Evolutionary conservation across 345 rosid genomes (phyloP).

Genomic region (Microcos paniculata): DNA sequence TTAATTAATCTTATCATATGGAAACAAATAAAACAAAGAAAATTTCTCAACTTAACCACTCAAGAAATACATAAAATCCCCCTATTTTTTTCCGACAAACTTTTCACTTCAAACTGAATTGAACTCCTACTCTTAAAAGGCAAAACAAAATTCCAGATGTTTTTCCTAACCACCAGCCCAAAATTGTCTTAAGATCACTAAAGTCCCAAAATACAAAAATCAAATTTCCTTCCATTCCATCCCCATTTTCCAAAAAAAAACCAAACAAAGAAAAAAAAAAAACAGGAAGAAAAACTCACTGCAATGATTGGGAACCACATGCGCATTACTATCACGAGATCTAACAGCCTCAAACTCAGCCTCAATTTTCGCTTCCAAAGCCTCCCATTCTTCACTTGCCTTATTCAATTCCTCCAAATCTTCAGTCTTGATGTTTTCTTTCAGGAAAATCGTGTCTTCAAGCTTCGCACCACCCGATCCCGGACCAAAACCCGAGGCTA

Average conservation of each 20-base stretch:
- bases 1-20: neutral
- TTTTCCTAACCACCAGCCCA: neutral
- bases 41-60: neutral
- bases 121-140: neutral
- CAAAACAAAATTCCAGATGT: neutral
- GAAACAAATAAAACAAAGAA: neutral
- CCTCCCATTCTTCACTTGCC: conserved; percentile 66
- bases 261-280: neutral
- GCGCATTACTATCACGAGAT: conserved; percentile 72
- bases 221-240: neutral
- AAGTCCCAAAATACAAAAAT: neutral
- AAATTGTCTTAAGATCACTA: neutral
- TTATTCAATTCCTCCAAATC: conserved; percentile 43
- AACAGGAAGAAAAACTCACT: conserved; percentile 51
- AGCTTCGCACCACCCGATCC: conserved; percentile 26
- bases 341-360: conserved; percentile 76
- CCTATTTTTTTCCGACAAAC: neutral
- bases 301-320: conserved; percentile 89
- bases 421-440: conserved; percentile 32
- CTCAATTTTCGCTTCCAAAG: conserved; percentile 72
- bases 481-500: conserved; percentile 7
- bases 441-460: conserved; percentile 25
- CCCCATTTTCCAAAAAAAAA: conserved; percentile 9
- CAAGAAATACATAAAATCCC: neutral
- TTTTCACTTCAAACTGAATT: conserved; percentile 1